Evolutionary conservation across 805 yeast genomes (phyloP).

Genomic region (Ogataea polymorpha): DNA sequence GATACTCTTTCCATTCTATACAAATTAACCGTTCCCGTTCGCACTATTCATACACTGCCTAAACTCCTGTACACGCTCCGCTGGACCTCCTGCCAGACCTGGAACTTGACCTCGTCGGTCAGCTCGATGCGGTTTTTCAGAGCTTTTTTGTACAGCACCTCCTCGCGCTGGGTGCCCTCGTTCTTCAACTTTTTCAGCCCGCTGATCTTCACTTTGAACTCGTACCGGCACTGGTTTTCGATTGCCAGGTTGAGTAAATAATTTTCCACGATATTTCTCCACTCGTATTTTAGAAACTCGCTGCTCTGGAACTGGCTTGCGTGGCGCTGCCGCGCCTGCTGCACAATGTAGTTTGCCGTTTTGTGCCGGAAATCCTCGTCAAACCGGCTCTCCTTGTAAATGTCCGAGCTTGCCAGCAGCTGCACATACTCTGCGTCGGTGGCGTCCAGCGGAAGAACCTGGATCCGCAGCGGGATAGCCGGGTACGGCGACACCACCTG

Average conservation of each 20-base stretch:
- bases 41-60: conserved; percentile 54
- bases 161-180: conserved; percentile 7
- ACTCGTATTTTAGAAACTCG: conserved; percentile 41
- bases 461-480: conserved; percentile 42
- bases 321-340: conserved; percentile 53
- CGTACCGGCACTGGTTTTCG: conserved; percentile 67
- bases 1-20: neutral
- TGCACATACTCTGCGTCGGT: conserved; percentile 47
- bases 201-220: conserved; percentile 52
- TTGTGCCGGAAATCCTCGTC: conserved; percentile 51
- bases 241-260: conserved; percentile 61
- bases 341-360: conserved; percentile 61
- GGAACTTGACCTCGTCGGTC: conserved; percentile 53
- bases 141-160: conserved; percentile 26
- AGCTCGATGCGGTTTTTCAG: conserved; percentile 30
- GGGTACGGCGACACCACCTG: conserved; percentile 32
- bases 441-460: conserved; percentile 50
- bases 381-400: conserved; percentile 62
- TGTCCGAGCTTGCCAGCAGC: conserved; percentile 52
- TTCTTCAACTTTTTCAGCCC: conserved; percentile 40
- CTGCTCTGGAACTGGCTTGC: conserved; percentile 27
- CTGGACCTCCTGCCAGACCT: conserved; percentile 65
- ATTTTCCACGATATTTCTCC: conserved; percentile 74
- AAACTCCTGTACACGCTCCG: conserved; percentile 52
- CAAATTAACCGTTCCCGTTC: conserved; percentile 24